Evolutionary conservation across 2,329 filamentous ascomycete genomes (phyloP), one percentile per base, ranked within the genome.

Genomic region (Cladosporium sp.): DNA sequence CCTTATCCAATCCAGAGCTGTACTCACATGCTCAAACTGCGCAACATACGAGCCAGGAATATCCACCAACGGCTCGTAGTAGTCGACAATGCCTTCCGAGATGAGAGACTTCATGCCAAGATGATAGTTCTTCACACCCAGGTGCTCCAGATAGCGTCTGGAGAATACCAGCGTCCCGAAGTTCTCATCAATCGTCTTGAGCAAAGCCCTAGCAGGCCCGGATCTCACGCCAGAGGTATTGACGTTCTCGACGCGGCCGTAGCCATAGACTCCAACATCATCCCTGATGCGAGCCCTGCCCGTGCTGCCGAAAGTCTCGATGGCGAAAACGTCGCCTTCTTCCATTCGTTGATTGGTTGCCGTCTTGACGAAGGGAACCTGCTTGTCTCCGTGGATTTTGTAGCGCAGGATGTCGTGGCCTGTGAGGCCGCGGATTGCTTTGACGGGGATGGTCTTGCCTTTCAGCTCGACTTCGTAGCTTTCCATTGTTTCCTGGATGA

Each of bases 281-380:
- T 96, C 90, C 58, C 83, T 76, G 51, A 96, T 88, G 65, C 88
- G 87, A 58, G 90, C 91, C 67, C 89, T 91, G 57, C 91, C 92
- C 18, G 91, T 96, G 68, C 86, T 93, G 54, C 91, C 92, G 69
- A 96, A 96, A 0, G 91, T 96, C 75, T 96, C 91, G 61, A 96
- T 95, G 57, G 91, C 91, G 69, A 95, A 97, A 15, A 90, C 85
- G 65, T 97, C 91, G 37, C 90, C 90, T 72, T 96, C 92, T 73
- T 96, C 91, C 92, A 97, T 97, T 79, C 95, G 96, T 47, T 89
- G 95, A 68, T 85, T 83, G 64, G 95, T 89, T 76, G 95, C 95
- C n/a, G 22, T 17, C 9, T 18, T 22, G 57, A 96, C 89, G 63
- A 96, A 96, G 0, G 91, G 92, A 45, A 96, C 89, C 58, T 88